Conservation (phyloP, 352 stramenopile species). For the Globisporangium solare region DNA sequence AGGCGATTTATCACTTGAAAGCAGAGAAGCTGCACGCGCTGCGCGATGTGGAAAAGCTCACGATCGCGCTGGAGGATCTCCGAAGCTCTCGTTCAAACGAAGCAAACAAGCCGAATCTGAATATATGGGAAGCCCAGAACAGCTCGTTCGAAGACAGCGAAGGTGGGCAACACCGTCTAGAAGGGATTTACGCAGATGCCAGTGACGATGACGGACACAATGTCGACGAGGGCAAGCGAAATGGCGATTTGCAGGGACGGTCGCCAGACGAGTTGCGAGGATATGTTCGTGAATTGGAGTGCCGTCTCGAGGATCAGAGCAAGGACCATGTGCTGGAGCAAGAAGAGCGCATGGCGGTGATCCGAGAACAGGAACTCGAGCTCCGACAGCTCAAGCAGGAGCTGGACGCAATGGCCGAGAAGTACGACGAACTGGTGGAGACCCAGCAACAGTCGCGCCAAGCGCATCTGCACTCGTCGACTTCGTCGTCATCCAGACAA, state of each 20-base stretch:
- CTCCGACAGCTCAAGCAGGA: slow-evolving; percentile 30
- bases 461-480: neutral
- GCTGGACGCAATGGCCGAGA: slow-evolving; percentile 28
- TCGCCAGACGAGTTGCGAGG: slow-evolving; percentile 8
- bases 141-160: neutral
- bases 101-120: neutral
- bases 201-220: neutral
- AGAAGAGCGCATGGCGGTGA: slow-evolving; percentile 52
- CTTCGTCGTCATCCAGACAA: neutral
- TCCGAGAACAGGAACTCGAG: slow-evolving; percentile 58
- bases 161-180: neutral
- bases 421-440: slow-evolving; percentile 27
- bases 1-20: slow-evolving; percentile 72
- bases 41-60: slow-evolving; percentile 53
- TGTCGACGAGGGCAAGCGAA: slow-evolving; percentile 4
- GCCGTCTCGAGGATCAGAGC: slow-evolving; percentile 26
- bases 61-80: slow-evolving; percentile 4
- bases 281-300: slow-evolving; percentile 39
- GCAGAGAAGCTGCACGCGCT: slow-evolving; percentile 60
- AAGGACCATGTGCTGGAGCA: slow-evolving; percentile 35
- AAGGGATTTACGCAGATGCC: neutral
- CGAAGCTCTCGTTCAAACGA: too few species aligned
- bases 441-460: slow-evolving; percentile 10
- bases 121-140: slow-evolving; percentile 5
- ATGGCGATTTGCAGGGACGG: neutral